Evolutionary conservation across 2,329 filamentous ascomycete species (phyloP).

Genomic region (Bisporella sp.): DNA sequence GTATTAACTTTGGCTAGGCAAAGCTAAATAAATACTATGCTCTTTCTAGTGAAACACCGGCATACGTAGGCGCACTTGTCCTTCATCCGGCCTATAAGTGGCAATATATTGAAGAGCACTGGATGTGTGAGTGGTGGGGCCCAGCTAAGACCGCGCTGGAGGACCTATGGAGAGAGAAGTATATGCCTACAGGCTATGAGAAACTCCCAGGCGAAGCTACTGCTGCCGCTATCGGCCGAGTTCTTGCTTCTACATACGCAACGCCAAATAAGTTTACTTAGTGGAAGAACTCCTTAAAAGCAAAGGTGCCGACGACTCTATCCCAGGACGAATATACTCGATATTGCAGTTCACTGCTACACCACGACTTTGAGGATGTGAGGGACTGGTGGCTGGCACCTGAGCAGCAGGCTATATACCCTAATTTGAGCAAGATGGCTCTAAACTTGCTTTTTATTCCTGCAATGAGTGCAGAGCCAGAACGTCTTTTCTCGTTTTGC

Average conservation of each 20-base stretch:
- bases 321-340: neutral
- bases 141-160: neutral
- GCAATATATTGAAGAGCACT: neutral
- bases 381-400: neutral
- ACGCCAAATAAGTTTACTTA: neutral
- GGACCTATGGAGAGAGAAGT: neutral
- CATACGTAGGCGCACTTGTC: neutral
- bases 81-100: neutral
- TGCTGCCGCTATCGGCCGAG: neutral
- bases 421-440: neutral
- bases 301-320: neutral
- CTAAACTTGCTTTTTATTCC: neutral
- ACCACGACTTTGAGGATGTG: neutral
- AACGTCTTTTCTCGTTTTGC: neutral
- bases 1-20: neutral
- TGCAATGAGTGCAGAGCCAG: neutral
- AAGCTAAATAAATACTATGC: neutral
- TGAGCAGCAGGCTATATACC: neutral
- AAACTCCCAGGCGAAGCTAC: neutral
- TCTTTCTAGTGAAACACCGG: neutral
- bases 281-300: neutral
- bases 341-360: neutral
- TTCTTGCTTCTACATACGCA: neutral
- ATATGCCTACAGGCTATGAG: neutral
- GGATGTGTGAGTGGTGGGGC: neutral